These are phyloP conservation scores for Knoxdaviesia proteae DNA, from an alignment of 2,329 filamentous ascomycete species.

Conservation along the genomic window DNA sequence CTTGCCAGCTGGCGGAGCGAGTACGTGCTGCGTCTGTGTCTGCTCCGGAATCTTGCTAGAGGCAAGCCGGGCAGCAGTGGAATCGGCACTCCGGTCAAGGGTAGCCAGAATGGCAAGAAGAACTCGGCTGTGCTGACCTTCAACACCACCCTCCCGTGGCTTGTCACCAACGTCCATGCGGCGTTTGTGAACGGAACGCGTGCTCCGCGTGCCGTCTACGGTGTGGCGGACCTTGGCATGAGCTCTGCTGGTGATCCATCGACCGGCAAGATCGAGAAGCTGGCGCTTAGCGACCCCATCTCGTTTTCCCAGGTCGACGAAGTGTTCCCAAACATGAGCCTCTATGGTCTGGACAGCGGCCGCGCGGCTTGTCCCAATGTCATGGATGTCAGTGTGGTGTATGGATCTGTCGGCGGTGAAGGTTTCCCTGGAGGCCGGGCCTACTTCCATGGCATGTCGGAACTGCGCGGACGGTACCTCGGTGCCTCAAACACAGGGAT, in stretches of 20 bases:
- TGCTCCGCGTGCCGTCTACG: conserved; percentile 62
- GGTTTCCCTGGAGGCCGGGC: conserved; percentile 65
- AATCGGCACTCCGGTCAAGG: conserved; percentile 28
- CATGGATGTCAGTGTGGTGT: conserved; percentile 76
- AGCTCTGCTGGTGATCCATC: conserved; percentile 68
- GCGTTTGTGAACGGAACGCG: conserved; percentile 55
- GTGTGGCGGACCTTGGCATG: conserved; percentile 54
- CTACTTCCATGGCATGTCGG: conserved; percentile 55
- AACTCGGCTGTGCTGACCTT: conserved; percentile 63
- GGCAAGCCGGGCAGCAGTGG: conserved; percentile 48
- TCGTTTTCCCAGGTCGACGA: conserved; percentile 61
- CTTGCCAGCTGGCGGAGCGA: conserved; percentile 91
- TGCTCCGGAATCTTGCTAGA: conserved; percentile 60
- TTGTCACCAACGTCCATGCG: conserved; percentile 62
- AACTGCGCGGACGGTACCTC: conserved; percentile 60
- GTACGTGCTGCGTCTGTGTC: conserved; percentile 70
- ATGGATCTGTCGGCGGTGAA: conserved; percentile 69
- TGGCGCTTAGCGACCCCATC: conserved; percentile 61
- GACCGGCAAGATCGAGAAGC: conserved; percentile 55
- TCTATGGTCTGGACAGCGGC: conserved; percentile 61
- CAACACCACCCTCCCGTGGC: conserved; percentile 61
- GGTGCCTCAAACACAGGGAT: conserved; percentile 36
- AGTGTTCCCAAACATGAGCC: conserved; percentile 47
- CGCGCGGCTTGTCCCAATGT: conserved; percentile 63
- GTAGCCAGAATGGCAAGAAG: conserved; percentile 35